Evolutionary conservation across 2,329 filamentous ascomycete genomes (phyloP).

Genomic region (Hypoxylon sp.): DNA sequence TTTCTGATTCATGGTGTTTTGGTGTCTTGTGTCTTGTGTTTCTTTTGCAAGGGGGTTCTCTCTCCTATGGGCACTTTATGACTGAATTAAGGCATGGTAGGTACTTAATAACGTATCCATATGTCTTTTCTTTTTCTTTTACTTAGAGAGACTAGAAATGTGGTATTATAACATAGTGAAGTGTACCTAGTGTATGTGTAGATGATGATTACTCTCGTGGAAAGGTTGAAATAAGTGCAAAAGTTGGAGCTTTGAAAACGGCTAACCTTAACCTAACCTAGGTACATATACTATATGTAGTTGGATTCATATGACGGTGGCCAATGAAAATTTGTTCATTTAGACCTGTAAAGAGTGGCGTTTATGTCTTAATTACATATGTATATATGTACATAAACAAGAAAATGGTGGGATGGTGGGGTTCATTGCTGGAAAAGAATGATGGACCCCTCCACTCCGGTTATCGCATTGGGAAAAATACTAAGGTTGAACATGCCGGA

Average conservation of each 20-base stretch:
- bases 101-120: too few relatives aligned
- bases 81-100: too few relatives aligned
- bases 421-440: constrained; percentile 6
- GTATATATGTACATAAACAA: too few relatives aligned
- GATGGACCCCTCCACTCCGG: constrained; percentile 25
- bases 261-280: not conserved
- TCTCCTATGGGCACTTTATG: too few relatives aligned
- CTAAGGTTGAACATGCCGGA: not conserved
- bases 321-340: constrained; percentile 20
- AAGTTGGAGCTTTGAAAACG: not conserved
- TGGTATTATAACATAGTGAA: too few relatives aligned
- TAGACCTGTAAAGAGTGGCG: constrained; percentile 6
- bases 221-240: not conserved
- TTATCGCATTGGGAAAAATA: constrained; percentile 38
- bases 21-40: too few relatives aligned
- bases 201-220: not conserved
- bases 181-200: too few relatives aligned
- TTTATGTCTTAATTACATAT: not conserved
- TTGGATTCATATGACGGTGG: constrained; percentile 1
- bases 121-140: too few relatives aligned
- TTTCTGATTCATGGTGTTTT: too few relatives aligned
- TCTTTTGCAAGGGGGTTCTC: too few relatives aligned
- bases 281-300: constrained; percentile 1
- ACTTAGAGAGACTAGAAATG: too few relatives aligned
- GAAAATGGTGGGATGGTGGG: constrained; percentile 26